phyloP scores from a whole-genome alignment of 805 yeast genomes.

The Barnettozyma siamensis region DNA sequence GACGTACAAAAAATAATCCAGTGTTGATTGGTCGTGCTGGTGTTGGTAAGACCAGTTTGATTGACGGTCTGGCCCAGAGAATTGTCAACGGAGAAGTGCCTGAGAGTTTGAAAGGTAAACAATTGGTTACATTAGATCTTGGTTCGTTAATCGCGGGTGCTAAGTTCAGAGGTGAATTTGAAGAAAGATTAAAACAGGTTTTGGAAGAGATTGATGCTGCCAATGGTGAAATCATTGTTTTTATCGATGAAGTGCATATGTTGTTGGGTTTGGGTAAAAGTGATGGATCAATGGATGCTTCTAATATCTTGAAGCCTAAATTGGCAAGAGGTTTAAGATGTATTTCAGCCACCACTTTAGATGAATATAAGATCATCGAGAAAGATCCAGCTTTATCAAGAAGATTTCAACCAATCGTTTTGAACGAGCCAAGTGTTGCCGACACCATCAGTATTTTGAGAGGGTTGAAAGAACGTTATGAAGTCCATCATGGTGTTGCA shows the following conservation, averaged over 20 bases:
- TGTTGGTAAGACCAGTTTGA: constrained; percentile 94
- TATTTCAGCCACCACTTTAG: constrained; percentile 94
- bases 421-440: constrained; percentile 83
- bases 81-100: constrained; percentile 91
- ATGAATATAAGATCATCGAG: constrained; percentile 91
- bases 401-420: constrained; percentile 82
- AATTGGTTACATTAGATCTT: constrained; percentile 76
- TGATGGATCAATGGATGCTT: constrained; percentile 94
- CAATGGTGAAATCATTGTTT: constrained; percentile 69
- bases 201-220: constrained; percentile 79
- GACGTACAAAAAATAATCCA: constrained; percentile 94
- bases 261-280: constrained; percentile 86
- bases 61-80: constrained; percentile 95
- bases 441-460: constrained; percentile 89
- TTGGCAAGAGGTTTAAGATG: constrained; percentile 92
- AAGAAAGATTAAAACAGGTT: constrained; percentile 77
- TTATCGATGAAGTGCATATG: constrained; percentile 88
- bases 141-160: constrained; percentile 93
- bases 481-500: constrained; percentile 96
- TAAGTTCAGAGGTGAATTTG: constrained; percentile 93
- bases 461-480: constrained; percentile 90
- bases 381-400: constrained; percentile 95
- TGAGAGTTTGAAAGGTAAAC: constrained; percentile 83
- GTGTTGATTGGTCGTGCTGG: constrained; percentile 95
- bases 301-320: constrained; percentile 88